Evolutionary conservation across 352 stramenopile species (phyloP), one percentile per base, ranked within the genome.

Genomic region (Phytophthora uliginosa): DNA sequence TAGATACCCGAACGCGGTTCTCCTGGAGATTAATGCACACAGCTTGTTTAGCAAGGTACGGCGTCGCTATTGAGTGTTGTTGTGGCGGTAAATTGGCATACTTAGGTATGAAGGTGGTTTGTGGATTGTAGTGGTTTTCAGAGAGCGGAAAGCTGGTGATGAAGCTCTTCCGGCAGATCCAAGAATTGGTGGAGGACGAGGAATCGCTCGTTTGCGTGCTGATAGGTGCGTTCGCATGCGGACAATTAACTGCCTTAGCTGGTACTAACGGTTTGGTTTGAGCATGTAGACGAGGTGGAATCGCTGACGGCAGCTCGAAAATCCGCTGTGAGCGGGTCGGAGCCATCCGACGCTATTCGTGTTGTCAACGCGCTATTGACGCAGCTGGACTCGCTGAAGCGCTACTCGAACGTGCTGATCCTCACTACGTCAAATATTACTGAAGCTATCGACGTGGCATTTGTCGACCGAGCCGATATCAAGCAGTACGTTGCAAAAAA

Each of bases 371-470:
- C 95, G 3, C 63, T 98, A 26, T 71, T 98, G 5, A 98, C 95
- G 2, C 91, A 98, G 55, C 62, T 97, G 57, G 93, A 98, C 79
- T 73, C 88, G 61, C 78, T 99, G 34, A 89, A 93, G 72, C 76
- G 81, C 7, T 86, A 89, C 65, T 72, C 84, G 0, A 98, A 98
- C 63, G 93, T 98, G n/a, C 71, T 99, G 36, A 74, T 99, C 6
- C 76, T 99, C n/a, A 97, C 94, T 3, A 98, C 95, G 0, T 98
- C 91, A 24, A 99, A 98, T 64, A 91, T 99, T 62, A 98, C 92
- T 0, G 85, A 94, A 51, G 90, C 86, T 4, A 97, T 99, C 31
- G 95, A 99, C 67, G 73, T 93, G 6, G 95, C 95, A 1, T 99
- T 99, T 76, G 79, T 98, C 13, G 95, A 98, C 64, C 84, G 95